These are phyloP conservation scores for Macrophomina tecta DNA, from an alignment of 2,329 filamentous ascomycete species.

Conservation along the genomic window DNA sequence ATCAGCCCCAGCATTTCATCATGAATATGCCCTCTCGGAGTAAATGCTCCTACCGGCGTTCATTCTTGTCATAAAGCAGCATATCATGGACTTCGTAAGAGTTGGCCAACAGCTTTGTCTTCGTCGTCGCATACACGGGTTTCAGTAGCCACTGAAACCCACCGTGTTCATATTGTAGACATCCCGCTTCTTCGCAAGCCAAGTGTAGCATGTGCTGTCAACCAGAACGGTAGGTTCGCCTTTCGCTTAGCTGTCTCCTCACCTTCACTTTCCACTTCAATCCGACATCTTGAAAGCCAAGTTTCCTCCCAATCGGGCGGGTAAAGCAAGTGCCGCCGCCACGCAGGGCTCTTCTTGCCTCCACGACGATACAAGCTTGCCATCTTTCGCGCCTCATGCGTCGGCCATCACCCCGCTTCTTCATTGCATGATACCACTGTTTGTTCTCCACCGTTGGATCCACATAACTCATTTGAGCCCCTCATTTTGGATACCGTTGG, in stretches of 20 bases:
- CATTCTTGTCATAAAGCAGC: too few relatives aligned
- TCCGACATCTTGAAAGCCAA: background rate
- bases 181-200: too few relatives aligned
- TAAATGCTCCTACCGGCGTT: too few relatives aligned
- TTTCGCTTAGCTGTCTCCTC: background rate
- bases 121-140: too few relatives aligned
- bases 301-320: background rate
- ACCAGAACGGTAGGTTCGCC: background rate
- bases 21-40: too few relatives aligned
- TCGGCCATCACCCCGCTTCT: background rate
- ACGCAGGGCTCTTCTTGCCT: background rate
- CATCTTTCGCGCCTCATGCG: background rate
- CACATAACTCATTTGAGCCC: conserved; percentile 14
- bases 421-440: conserved; percentile 13
- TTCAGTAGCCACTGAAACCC: too few relatives aligned
- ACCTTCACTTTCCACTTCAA: background rate
- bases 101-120: too few relatives aligned
- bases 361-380: background rate
- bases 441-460: conserved; percentile 9
- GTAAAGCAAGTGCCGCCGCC: background rate
- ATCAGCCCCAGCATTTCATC: too few relatives aligned
- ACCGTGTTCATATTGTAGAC: too few relatives aligned
- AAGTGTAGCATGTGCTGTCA: too few relatives aligned
- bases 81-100: too few relatives aligned
- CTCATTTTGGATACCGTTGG: conserved; percentile 25